Percentiles rank a stretch among this genome's conserved stretches.
phyloP scores from a whole-genome alignment of 108 stramenopile species.

The Cyclotella kingstonii region DNA sequence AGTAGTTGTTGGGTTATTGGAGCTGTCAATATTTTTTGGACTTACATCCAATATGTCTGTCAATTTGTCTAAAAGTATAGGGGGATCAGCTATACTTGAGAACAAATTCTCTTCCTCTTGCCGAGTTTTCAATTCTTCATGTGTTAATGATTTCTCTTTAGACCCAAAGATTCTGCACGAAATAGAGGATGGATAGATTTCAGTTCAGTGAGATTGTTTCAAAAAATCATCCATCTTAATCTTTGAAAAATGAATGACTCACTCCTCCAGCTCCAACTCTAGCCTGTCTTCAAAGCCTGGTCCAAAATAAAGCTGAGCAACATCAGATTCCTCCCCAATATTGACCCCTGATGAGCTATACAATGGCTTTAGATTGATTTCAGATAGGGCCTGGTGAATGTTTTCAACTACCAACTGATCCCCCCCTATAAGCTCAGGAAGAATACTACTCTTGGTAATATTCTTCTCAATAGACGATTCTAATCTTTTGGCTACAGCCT shows the following conservation, averaged over 20 bases:
- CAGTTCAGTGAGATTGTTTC: neutral
- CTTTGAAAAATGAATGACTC: conserved; percentile 22
- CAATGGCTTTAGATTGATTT: conserved; percentile 53
- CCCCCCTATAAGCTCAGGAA: conserved; percentile 52
- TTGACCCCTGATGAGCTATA: conserved; percentile 45
- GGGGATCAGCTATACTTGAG: conserved; percentile 33
- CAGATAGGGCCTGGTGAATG: conserved; percentile 52
- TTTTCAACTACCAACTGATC: conserved; percentile 57
- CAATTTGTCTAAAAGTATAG: conserved; percentile 11
- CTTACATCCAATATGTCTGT: conserved; percentile 6
- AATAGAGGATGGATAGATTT: neutral
- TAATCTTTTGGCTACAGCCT: conserved; percentile 32
- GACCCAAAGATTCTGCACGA: conserved; percentile 29
- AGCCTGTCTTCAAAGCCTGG: conserved; percentile 82
- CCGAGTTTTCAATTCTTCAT: conserved; percentile 49
- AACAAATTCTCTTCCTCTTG: conserved; percentile 58
- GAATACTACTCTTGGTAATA: conserved; percentile 15
- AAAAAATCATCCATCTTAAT: neutral
- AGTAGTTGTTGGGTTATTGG: too few species aligned
- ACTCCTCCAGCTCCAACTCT: conserved; percentile 83
- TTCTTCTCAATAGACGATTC: conserved; percentile 1
- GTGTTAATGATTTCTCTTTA: conserved; percentile 36
- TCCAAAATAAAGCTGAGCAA: conserved; percentile 81
- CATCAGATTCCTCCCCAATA: conserved; percentile 19
- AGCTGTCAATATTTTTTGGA: too few species aligned